Conservation (phyloP, 1,139 yeast species). For the Yamadazyma kanchanaburiensis region DNA sequence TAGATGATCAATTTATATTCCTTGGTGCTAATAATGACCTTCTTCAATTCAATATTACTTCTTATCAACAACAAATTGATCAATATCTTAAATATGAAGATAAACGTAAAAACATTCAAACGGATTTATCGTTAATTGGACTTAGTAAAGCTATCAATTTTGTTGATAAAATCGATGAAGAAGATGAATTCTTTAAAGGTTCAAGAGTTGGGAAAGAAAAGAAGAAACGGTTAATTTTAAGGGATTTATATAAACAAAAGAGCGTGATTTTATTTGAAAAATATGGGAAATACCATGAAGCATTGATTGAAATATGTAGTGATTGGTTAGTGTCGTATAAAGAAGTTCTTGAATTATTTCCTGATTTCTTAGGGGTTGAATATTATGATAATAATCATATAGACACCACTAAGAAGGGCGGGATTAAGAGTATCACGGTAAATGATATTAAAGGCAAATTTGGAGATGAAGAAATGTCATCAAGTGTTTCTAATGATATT, state of each 20-base stretch:
- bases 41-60: conserved; percentile 25
- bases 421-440: conserved; percentile 24
- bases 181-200: conserved; percentile 22
- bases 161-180: conserved; percentile 22
- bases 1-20: conserved; percentile 18
- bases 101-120: conserved; percentile 21
- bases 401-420: conserved; percentile 18
- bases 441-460: conserved; percentile 31
- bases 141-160: conserved; percentile 35
- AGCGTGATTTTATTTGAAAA: conserved; percentile 32
- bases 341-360: conserved; percentile 36
- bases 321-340: conserved; percentile 40
- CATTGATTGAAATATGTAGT: conserved; percentile 39
- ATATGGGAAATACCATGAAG: conserved; percentile 36
- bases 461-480: conserved; percentile 7
- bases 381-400: conserved; percentile 6
- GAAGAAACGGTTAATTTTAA: conserved; percentile 26
- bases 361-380: conserved; percentile 36
- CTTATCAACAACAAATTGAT: conserved; percentile 40
- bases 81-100: conserved; percentile 23
- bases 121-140: conserved; percentile 32
- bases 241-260: conserved; percentile 32
- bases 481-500: conserved; percentile 16
- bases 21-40: conserved; percentile 27
- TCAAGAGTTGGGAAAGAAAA: conserved; percentile 19